Conservation (phyloP, 2,329 filamentous ascomycete species). For the Neofusicoccum laricinum region DNA sequence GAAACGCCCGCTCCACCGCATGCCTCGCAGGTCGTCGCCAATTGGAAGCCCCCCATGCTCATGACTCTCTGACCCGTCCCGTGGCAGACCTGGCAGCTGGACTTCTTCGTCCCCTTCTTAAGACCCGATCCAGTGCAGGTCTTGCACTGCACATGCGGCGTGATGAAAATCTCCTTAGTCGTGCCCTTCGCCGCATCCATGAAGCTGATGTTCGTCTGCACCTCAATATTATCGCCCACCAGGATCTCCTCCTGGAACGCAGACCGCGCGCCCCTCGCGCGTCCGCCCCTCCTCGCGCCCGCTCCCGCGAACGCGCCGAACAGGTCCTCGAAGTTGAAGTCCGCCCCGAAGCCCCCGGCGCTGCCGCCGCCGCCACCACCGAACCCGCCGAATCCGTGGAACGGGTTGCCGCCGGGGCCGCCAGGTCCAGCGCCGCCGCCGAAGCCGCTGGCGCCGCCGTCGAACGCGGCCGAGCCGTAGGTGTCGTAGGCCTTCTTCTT, state of each 20-base stretch:
- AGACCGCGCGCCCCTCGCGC: conserved; percentile 55
- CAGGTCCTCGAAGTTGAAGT: conserved; percentile 95
- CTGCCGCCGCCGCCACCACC: conserved; percentile 50
- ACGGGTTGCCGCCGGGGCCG: conserved; percentile 62
- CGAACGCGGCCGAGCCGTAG: conserved; percentile 77
- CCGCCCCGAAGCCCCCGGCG: conserved; percentile 65
- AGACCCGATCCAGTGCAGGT: conserved; percentile 81
- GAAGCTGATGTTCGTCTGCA: conserved; percentile 89
- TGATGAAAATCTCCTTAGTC: conserved; percentile 82
- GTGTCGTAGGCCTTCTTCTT: conserved; percentile 92
- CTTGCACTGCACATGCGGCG: conserved; percentile 74
- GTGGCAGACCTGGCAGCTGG: conserved; percentile 74
- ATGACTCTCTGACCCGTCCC: conserved; percentile 86
- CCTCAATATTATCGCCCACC: conserved; percentile 94
- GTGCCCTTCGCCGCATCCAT: conserved; percentile 94
- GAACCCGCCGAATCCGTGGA: conserved; percentile 52
- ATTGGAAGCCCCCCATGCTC: conserved; percentile 92
- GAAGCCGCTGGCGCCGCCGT: conserved; percentile 55
- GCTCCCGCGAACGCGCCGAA: conserved; percentile 78
- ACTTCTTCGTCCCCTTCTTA: conserved; percentile 73
- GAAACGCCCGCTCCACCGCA: conserved; percentile 77
- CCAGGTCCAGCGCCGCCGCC: conserved; percentile 62
- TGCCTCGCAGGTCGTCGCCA: conserved; percentile 80
- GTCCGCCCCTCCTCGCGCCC: conserved; percentile 41
- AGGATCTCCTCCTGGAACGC: conserved; percentile 78